Percentiles rank a stretch among this genome's conserved stretches.
Evolutionary conservation across 139 green algal genomes (phyloP).

Genomic region (Closterium sp.): DNA sequence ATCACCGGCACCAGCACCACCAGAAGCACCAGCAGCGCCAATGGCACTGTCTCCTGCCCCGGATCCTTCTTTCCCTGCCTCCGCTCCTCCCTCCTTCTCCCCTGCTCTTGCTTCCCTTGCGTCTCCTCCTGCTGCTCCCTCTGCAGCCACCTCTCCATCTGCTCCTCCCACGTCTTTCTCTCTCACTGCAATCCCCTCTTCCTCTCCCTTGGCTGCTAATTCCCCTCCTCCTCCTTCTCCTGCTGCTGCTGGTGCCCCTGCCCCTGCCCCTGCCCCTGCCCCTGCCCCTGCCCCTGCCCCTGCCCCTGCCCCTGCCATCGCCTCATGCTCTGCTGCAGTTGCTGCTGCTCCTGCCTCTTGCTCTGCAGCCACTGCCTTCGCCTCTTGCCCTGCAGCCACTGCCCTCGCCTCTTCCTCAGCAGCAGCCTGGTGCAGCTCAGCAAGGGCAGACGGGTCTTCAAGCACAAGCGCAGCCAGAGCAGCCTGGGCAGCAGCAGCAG

Average conservation of each 20-base stretch:
- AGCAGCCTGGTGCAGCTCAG: not conserved
- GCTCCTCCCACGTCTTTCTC: not conserved
- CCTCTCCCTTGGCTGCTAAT: too few species aligned
- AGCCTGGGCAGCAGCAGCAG: conserved; percentile 74
- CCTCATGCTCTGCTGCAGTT: not conserved
- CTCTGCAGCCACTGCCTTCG: not conserved
- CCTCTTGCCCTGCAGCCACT: not conserved
- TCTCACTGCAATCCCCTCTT: not conserved
- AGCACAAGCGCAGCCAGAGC: conserved; percentile 75
- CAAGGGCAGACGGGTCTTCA: conserved; percentile 54
- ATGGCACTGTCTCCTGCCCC: too few species aligned
- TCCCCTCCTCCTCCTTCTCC: not conserved
- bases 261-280: not conserved
- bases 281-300: not conserved
- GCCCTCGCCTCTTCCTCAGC: not conserved
- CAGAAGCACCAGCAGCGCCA: not conserved
- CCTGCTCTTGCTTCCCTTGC: too few species aligned
- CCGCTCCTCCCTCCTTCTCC: too few species aligned
- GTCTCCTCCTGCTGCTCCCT: too few species aligned
- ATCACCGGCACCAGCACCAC: not conserved
- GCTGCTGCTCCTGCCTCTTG: not conserved
- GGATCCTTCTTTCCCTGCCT: too few species aligned
- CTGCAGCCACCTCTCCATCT: not conserved
- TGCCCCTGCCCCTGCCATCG: not conserved
- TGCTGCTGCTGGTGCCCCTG: not conserved